Conservation (phyloP, 2,329 filamentous ascomycete genomes). For the Fusarium fujikuroi region DNA sequence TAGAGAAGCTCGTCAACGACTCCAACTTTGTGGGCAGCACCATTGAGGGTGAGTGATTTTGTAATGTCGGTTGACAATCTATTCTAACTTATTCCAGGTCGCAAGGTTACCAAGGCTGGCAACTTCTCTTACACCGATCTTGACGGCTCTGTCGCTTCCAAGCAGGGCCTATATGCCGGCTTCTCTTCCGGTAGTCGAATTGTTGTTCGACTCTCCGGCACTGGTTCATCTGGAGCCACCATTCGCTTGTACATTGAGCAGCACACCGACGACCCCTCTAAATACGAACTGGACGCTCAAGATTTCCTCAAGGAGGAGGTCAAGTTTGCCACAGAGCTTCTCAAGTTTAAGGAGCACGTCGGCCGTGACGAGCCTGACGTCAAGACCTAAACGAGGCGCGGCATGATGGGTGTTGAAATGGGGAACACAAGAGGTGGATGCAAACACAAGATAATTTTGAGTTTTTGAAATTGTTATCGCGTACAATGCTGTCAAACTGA, state of each 20-base stretch:
- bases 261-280: constrained; percentile 83
- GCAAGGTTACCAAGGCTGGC: constrained; percentile 87
- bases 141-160: constrained; percentile 94
- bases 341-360: constrained; percentile 94
- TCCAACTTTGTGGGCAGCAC: constrained; percentile 82
- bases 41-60: constrained; percentile 68
- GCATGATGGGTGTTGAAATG: background rate
- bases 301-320: constrained; percentile 94
- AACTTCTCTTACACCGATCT: constrained; percentile 99
- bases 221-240: constrained; percentile 93
- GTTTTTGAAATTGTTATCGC: constrained; percentile 41
- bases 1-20: constrained; percentile 81
- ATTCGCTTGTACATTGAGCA: constrained; percentile 98
- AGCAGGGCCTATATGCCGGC: constrained; percentile 94
- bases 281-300: constrained; percentile 85
- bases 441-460: constrained; percentile 35
- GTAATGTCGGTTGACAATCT: background rate
- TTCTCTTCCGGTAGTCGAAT: constrained; percentile 96
- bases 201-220: constrained; percentile 93
- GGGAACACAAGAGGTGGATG: constrained; percentile 30
- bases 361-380: constrained; percentile 95
- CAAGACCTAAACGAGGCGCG: constrained; percentile 74
- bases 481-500: constrained; percentile 42
- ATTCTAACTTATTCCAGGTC: constrained; percentile 58
- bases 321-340: constrained; percentile 81